These are phyloP conservation scores for Quercus parvula DNA, from an alignment of 306 rosid genomes.

Conservation along the genomic window DNA sequence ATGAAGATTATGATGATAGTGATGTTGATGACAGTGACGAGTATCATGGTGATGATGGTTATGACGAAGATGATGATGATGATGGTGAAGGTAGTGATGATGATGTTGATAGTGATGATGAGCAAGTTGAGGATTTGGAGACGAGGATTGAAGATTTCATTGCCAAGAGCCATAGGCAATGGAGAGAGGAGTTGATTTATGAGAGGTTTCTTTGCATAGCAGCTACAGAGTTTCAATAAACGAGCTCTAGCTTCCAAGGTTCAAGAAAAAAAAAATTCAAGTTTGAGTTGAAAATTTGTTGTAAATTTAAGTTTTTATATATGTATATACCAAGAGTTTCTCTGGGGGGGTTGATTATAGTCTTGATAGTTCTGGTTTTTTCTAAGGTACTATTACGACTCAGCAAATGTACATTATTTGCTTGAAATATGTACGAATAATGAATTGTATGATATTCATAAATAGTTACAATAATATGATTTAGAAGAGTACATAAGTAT, in stretches of 20 bases:
- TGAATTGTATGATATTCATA: no score
- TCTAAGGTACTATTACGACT: no score
- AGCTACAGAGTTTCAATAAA: background rate
- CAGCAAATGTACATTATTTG: no score
- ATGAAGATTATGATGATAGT: background rate
- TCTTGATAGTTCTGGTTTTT: no score
- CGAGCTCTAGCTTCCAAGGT: slow-evolving; percentile 3
- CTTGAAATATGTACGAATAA: no score
- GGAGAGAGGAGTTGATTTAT: slow-evolving; percentile 30
- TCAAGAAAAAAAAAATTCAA: no score
- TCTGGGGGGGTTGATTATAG: no score
- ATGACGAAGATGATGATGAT: slow-evolving; percentile 24
- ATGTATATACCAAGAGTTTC: no score
- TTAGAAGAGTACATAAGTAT: no score
- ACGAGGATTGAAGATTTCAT: slow-evolving; percentile 38
- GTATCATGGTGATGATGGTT: slow-evolving; percentile 22
- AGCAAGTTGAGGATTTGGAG: slow-evolving; percentile 14
- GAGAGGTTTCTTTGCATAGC: slow-evolving; percentile 8
- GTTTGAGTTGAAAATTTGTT: no score
- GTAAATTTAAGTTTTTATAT: no score
- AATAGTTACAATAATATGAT: no score
- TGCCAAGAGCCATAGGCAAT: slow-evolving; percentile 15
- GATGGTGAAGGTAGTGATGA: background rate
- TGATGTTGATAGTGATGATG: slow-evolving; percentile 2
- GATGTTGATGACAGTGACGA: background rate